phyloP scores from a whole-genome alignment of 2,329 filamentous ascomycete species.

The Colletotrichum noveboracense region DNA sequence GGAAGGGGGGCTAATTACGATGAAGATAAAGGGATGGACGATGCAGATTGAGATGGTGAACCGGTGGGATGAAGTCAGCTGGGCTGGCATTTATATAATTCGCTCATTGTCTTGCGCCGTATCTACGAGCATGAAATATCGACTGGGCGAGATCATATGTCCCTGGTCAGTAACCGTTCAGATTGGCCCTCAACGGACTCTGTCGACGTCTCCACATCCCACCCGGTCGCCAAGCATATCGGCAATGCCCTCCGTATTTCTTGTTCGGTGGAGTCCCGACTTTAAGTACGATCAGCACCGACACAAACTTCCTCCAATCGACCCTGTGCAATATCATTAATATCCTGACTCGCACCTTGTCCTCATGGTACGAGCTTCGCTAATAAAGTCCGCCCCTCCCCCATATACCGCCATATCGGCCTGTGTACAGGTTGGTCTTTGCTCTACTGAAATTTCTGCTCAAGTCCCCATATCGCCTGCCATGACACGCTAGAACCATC shows the following conservation, averaged over 20 bases:
- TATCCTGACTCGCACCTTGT: background rate
- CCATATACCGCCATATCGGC: background rate
- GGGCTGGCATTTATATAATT: background rate
- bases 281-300: background rate
- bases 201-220: background rate
- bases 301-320: fast-evolving
- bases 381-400: background rate
- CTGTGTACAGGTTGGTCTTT: no score
- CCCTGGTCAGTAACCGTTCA: background rate
- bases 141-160: background rate
- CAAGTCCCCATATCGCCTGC: no score
- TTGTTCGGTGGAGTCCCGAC: background rate
- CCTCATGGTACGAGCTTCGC: background rate
- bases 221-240: background rate
- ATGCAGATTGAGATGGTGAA: fast-evolving
- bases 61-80: background rate
- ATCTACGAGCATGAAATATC: background rate
- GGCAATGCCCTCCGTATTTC: background rate
- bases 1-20: background rate
- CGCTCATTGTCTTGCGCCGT: fast-evolving
- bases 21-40: background rate
- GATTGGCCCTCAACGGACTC: background rate
- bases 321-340: fast-evolving
- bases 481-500: no score
- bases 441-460: background rate